Evolutionary conservation across 768 basidiomycete genomes (phyloP).

Genomic region (Leucosporidium creatinivorum): DNA sequence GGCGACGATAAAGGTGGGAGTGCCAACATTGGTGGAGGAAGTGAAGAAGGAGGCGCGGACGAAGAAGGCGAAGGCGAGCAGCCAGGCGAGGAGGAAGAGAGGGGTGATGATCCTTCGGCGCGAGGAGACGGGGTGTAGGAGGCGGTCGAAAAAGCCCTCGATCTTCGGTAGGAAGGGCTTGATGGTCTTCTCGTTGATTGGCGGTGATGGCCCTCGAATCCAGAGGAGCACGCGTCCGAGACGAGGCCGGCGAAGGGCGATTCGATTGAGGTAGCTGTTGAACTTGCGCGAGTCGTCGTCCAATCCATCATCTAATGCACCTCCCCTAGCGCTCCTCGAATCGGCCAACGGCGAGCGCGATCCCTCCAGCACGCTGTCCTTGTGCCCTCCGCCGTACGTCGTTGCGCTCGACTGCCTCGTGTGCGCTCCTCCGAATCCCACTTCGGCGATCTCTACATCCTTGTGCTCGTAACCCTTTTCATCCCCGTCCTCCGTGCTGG

Average conservation of each 20-base stretch:
- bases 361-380: too few relatives aligned
- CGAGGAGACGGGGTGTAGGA: constrained; percentile 8
- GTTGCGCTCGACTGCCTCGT: too few relatives aligned
- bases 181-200: constrained; percentile 17
- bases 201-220: constrained; percentile 24
- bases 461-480: too few relatives aligned
- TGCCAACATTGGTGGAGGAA: constrained; percentile 49
- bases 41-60: constrained; percentile 64
- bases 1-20: constrained; percentile 55
- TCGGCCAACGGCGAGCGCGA: too few relatives aligned
- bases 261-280: neutral
- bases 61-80: constrained; percentile 66
- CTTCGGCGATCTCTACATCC: too few relatives aligned
- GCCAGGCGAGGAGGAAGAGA: constrained; percentile 55
- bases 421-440: too few relatives aligned
- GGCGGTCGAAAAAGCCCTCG: constrained; percentile 2
- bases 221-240: constrained; percentile 2
- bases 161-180: constrained; percentile 9
- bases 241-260: neutral
- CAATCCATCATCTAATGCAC: too few relatives aligned
- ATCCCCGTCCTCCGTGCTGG: too few relatives aligned
- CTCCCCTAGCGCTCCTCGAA: too few relatives aligned
- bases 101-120: constrained; percentile 39
- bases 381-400: too few relatives aligned
- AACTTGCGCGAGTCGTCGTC: neutral